These are phyloP conservation scores for Serendipita indica DNA, from an alignment of 768 basidiomycete genomes.

Conservation along the genomic window DNA sequence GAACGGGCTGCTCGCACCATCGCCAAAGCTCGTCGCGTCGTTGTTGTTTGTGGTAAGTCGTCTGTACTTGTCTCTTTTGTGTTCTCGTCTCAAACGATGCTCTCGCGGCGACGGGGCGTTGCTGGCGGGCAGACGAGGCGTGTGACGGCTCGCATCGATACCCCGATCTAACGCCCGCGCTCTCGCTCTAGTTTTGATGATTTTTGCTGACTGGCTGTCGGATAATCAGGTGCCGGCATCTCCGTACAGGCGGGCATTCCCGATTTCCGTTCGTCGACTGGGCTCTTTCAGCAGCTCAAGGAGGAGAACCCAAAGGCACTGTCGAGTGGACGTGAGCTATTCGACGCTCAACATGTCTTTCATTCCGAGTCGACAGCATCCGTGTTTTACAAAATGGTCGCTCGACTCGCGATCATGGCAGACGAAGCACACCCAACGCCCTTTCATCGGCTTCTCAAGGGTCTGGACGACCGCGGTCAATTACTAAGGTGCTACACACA, in stretches of 20 bases:
- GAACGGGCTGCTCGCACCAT: slow-evolving; percentile 28
- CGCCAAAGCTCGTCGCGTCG: slow-evolving; percentile 64
- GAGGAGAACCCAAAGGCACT: slow-evolving; percentile 58
- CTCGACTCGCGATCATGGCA: slow-evolving; percentile 59
- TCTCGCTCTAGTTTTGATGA: not conserved
- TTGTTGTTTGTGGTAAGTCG: slow-evolving; percentile 70
- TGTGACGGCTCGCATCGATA: not conserved
- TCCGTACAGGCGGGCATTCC: slow-evolving; percentile 81
- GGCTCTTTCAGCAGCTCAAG: slow-evolving; percentile 65
- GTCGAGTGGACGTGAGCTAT: slow-evolving; percentile 70
- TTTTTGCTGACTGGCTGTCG: not conserved
- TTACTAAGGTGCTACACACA: slow-evolving; percentile 84
- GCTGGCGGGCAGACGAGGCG: too few relatives aligned
- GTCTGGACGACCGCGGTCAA: slow-evolving; percentile 58
- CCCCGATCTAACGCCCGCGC: not conserved
- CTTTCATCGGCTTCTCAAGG: slow-evolving; percentile 62
- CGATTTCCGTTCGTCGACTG: slow-evolving; percentile 72
- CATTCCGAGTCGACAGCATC: slow-evolving; percentile 63
- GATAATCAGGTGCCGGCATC: slow-evolving; percentile 60
- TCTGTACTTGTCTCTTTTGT: too few relatives aligned
- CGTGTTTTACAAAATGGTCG: slow-evolving; percentile 81
- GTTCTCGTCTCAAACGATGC: too few relatives aligned
- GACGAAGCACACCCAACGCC: slow-evolving; percentile 59
- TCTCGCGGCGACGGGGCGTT: too few relatives aligned
- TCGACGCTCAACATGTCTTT: slow-evolving; percentile 41